Base-by-base conservation (phyloP, 176 grass and related monocot genomes). In the Luzula sylvatica region DNA sequence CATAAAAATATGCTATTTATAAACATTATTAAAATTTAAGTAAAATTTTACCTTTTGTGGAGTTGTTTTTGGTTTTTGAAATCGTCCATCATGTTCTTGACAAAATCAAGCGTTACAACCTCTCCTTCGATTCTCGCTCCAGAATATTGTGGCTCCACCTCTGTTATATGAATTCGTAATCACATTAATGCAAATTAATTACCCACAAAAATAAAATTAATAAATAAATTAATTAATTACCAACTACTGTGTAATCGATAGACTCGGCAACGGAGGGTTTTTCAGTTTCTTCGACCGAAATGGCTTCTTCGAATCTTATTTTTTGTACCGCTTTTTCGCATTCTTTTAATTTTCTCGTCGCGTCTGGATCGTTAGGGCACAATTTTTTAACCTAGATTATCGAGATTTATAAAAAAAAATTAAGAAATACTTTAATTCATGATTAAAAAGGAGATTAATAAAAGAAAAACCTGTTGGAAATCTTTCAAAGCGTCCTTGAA, bases 401-500 rank as follows among this genome's bases (percentile, higher is more conserved):
- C 24, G 46, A 58, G 39, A 20, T 23, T 43, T 42, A 28, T 35
- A 35, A 35, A 35, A 35, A 9, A 35, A 35, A 35, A 4, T 7
- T 4, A 35, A 7, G 30, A 35, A 35, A 35, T n/a, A n/a, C n/a
- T n/a, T n/a, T n/a, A n/a, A n/a, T n/a, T n/a, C n/a, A n/a, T n/a
- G n/a, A n/a, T n/a, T n/a, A n/a, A n/a, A n/a, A n/a, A n/a, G 4
- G 27, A 55, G 15, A 45, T 18, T 26, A 55, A 24, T 14, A 54
- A 53, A 43, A 54, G 43, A 46, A 12, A 5, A 63, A 73, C 88
- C 83, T 94, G 88, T 57, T 87, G 88, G 64, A 94, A 87, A 81
- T 94, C 83, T 53, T 88, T 95, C 69, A 88, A 70, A 58, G 83
- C 88, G 46, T 95, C 83, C 79, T 95, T 95, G 58, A 87, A 84